Evolutionary conservation across 768 basidiomycete species (phyloP).

Genomic region (Ramaria rubella): DNA sequence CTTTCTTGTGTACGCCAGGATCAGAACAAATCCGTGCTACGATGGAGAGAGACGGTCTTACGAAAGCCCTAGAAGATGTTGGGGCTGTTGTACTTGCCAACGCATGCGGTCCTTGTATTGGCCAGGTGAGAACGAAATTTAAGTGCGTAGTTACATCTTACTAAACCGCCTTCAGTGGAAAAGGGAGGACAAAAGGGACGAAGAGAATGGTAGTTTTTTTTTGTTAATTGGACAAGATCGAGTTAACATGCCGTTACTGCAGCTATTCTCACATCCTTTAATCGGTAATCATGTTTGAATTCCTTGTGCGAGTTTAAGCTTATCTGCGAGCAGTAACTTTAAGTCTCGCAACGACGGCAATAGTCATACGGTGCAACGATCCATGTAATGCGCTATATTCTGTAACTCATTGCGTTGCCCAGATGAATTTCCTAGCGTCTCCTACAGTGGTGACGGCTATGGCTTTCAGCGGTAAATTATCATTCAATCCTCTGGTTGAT

Average conservation of each 20-base stretch:
- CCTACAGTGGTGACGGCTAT: slow-evolving; percentile 96
- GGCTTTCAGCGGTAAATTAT: slow-evolving; percentile 89
- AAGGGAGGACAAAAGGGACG: slow-evolving; percentile 75
- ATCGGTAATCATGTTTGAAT: slow-evolving; percentile 50
- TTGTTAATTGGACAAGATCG: slow-evolving; percentile 6
- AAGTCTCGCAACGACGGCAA: slow-evolving; percentile 98
- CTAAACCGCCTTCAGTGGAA: slow-evolving; percentile 62
- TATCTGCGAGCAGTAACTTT: slow-evolving; percentile 47
- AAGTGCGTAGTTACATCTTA: slow-evolving; percentile 1
- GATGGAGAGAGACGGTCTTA: slow-evolving; percentile 90
- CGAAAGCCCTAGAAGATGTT: slow-evolving; percentile 71
- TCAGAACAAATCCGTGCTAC: slow-evolving; percentile 97
- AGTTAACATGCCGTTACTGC: slow-evolving; percentile 6
- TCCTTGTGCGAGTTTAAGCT: slow-evolving; percentile 4
- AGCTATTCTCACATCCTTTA: slow-evolving; percentile 98
- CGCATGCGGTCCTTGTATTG: slow-evolving; percentile 98
- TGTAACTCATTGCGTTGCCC: neutral
- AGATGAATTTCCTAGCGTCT: slow-evolving; percentile 95
- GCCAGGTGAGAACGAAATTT: slow-evolving; percentile 51
- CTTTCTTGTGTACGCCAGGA: slow-evolving; percentile 83
- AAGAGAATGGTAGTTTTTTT: slow-evolving; percentile 74
- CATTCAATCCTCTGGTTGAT: slow-evolving; percentile 91
- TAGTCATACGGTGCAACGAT: slow-evolving; percentile 45
- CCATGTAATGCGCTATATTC: slow-evolving; percentile 4
- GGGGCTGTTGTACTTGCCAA: slow-evolving; percentile 96